Conservation (phyloP, 2,329 filamentous ascomycete species). For the Fonsecaea erecta region DNA sequence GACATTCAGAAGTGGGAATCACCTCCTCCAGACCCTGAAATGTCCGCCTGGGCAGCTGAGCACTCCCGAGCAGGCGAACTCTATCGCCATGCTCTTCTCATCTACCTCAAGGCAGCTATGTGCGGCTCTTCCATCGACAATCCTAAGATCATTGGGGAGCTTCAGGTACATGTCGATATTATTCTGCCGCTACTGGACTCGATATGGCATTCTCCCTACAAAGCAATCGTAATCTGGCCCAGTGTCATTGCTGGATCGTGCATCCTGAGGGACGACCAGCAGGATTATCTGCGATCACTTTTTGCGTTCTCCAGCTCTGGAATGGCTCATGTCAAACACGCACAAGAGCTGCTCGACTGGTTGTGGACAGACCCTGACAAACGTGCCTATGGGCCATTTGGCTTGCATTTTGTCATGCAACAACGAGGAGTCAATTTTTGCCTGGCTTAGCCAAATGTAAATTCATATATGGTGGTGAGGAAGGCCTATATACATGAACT, state of each 20-base stretch:
- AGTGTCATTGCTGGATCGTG: slow-evolving; percentile 33
- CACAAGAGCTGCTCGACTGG: slow-evolving; percentile 12
- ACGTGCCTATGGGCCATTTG: slow-evolving; percentile 29
- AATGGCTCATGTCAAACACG: slow-evolving; percentile 18
- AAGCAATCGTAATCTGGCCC: slow-evolving; percentile 28
- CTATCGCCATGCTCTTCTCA: slow-evolving; percentile 22
- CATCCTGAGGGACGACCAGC: slow-evolving; percentile 22
- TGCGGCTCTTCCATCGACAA: slow-evolving; percentile 21
- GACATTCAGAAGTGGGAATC: slow-evolving; percentile 13
- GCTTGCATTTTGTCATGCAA: slow-evolving; percentile 30
- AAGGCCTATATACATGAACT: too few species aligned
- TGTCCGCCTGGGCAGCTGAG: slow-evolving; percentile 9
- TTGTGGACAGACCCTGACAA: slow-evolving; percentile 29
- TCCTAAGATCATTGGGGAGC: slow-evolving; percentile 14
- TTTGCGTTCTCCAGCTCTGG: neutral
- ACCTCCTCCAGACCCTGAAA: slow-evolving; percentile 10
- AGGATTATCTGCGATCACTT: neutral
- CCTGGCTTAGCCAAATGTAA: too few species aligned
- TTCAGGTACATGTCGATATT: slow-evolving; percentile 23
- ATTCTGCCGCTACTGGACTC: neutral
- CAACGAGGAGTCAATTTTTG: slow-evolving; percentile 25
- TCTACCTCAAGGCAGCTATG: slow-evolving; percentile 14
- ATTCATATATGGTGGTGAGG: too few species aligned
- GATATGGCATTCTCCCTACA: slow-evolving; percentile 6
- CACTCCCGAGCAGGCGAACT: slow-evolving; percentile 15